Percentiles rank a stretch among this genome's conserved stretches.
phyloP scores from a whole-genome alignment of 2,329 filamentous ascomycete genomes.

The Elsinoe batatas region DNA sequence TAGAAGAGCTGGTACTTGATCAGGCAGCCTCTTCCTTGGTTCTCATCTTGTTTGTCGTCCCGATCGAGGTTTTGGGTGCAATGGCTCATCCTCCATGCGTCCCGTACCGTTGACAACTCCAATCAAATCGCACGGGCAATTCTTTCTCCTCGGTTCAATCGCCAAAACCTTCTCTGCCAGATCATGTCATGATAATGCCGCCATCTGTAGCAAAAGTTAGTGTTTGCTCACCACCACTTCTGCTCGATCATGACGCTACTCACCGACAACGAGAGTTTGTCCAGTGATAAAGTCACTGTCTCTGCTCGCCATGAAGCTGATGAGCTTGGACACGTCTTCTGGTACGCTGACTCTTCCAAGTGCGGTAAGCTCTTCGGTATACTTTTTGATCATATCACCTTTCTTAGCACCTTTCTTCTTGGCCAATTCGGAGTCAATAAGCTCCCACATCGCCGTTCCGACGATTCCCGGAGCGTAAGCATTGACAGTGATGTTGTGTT shows the following conservation, averaged over 20 bases:
- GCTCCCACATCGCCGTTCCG: slow-evolving; percentile 58
- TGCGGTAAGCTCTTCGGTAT: slow-evolving; percentile 44
- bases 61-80: neutral
- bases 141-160: slow-evolving; percentile 1
- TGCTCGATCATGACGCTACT: neutral
- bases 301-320: slow-evolving; percentile 50
- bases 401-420: slow-evolving; percentile 36
- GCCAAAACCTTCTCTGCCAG: slow-evolving; percentile 12
- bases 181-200: slow-evolving; percentile 26
- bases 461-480: slow-evolving; percentile 60
- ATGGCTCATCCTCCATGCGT: slow-evolving; percentile 7
- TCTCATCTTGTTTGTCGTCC: neutral
- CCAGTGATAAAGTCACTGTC: slow-evolving; percentile 58
- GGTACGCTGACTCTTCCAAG: slow-evolving; percentile 49
- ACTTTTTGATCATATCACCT: slow-evolving; percentile 42
- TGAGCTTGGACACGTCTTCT: slow-evolving; percentile 52
- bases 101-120: slow-evolving; percentile 5
- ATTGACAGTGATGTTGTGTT: slow-evolving; percentile 56
- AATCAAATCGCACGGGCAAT: neutral
- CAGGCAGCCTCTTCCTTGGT: neutral
- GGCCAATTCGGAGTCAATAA: slow-evolving; percentile 52
- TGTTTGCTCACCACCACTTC: neutral
- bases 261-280: slow-evolving; percentile 49
- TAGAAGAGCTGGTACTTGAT: neutral
- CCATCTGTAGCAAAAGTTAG: slow-evolving; percentile 18